Conservation (phyloP, 202 grass and related monocot genomes). For the Carex arenaria region DNA sequence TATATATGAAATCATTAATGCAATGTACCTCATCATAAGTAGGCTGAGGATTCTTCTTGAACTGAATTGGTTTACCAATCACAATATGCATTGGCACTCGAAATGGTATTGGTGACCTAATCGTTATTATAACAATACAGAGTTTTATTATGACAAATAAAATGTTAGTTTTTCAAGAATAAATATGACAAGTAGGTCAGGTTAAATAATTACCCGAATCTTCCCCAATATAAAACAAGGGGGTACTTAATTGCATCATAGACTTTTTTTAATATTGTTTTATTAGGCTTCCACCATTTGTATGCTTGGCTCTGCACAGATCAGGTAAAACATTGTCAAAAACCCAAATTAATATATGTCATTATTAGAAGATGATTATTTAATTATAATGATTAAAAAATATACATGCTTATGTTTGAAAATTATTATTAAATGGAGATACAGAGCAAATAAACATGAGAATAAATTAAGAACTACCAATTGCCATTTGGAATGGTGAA, state of each 20-base stretch:
- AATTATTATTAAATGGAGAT: not conserved
- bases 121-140: not conserved
- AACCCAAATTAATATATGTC: not conserved
- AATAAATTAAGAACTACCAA: not conserved
- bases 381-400: not conserved
- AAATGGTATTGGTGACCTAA: slow-evolving; percentile 36
- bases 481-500: not conserved
- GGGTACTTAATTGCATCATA: slow-evolving; percentile 35
- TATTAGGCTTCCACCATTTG: slow-evolving; percentile 37
- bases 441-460: not conserved
- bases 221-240: slow-evolving; percentile 41
- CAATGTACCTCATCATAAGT: slow-evolving; percentile 29
- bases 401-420: not conserved
- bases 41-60: slow-evolving; percentile 30
- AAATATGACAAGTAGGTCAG: not conserved
- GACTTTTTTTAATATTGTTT: slow-evolving; percentile 29
- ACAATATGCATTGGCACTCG: slow-evolving; percentile 36
- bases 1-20: not conserved
- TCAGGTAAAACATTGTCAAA: slow-evolving; percentile 5
- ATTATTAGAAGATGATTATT: not conserved
- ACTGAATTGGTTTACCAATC: slow-evolving; percentile 33
- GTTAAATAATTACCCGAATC: slow-evolving; percentile 29
- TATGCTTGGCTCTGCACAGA: slow-evolving; percentile 34
- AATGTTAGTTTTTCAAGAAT: not conserved
- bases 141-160: not conserved